A percentile compares a stretch with the other conserved stretches of the same genome.
phyloP scores from a whole-genome alignment of 2,329 filamentous ascomycete genomes.

The Pestalotiopsis sp. region DNA sequence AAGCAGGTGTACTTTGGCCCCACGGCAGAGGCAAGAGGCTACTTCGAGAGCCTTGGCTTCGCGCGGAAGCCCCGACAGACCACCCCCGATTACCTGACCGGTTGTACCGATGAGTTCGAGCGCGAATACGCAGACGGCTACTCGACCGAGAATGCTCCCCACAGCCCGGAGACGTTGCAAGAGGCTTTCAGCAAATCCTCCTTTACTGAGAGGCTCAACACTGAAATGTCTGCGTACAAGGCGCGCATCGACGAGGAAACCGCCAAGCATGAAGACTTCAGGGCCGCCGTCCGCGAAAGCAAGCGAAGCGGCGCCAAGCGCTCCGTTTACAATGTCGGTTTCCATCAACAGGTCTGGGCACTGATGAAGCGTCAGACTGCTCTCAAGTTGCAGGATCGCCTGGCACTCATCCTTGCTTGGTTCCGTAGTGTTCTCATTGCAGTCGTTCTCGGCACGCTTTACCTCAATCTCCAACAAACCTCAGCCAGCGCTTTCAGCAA shows the following conservation, averaged over 20 bases:
- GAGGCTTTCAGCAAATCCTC: slow-evolving; percentile 71
- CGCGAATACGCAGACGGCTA: slow-evolving; percentile 73
- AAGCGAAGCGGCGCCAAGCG: slow-evolving; percentile 76
- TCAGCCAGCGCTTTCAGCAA: slow-evolving; percentile 77
- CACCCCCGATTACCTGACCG: slow-evolving; percentile 79
- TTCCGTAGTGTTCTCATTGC: slow-evolving; percentile 69
- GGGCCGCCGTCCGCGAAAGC: slow-evolving; percentile 72
- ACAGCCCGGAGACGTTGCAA: slow-evolving; percentile 66
- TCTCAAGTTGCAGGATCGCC: slow-evolving; percentile 84
- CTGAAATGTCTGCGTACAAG: slow-evolving; percentile 73
- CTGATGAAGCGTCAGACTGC: slow-evolving; percentile 83
- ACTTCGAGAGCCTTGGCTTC: slow-evolving; percentile 80
- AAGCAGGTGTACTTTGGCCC: slow-evolving; percentile 78
- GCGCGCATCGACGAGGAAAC: slow-evolving; percentile 64
- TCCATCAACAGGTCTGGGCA: slow-evolving; percentile 81
- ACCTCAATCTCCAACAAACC: slow-evolving; percentile 67
- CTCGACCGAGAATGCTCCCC: slow-evolving; percentile 67
- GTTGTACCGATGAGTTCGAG: slow-evolving; percentile 83
- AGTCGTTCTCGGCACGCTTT: slow-evolving; percentile 79
- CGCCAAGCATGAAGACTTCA: slow-evolving; percentile 75
- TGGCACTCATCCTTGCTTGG: slow-evolving; percentile 77
- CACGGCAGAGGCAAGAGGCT: slow-evolving; percentile 64
- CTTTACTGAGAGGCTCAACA: slow-evolving; percentile 56
- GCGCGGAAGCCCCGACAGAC: slow-evolving; percentile 76
- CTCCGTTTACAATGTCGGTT: slow-evolving; percentile 83